phyloP scores from a whole-genome alignment of 768 basidiomycete genomes.

The Agaricus blazei region DNA sequence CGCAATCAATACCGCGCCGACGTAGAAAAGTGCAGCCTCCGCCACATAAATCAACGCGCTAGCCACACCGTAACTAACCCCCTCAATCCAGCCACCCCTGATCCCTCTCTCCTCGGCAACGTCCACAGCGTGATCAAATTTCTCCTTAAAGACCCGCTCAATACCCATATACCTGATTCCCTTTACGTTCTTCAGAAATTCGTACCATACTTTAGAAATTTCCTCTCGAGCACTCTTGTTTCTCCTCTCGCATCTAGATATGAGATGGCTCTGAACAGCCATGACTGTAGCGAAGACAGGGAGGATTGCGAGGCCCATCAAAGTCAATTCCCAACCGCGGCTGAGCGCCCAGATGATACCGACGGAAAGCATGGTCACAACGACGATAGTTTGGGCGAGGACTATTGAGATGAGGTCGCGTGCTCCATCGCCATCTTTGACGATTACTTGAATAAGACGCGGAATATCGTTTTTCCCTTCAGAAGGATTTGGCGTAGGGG shows the following conservation, averaged over 20 bases:
- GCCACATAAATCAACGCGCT: constrained; percentile 84
- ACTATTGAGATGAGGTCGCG: constrained; percentile 69
- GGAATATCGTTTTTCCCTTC: constrained; percentile 50
- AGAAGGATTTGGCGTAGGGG: not conserved
- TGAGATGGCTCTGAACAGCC: constrained; percentile 68
- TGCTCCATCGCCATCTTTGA: constrained; percentile 91
- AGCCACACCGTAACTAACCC: constrained; percentile 76
- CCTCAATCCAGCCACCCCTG: constrained; percentile 82
- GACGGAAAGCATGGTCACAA: constrained; percentile 73
- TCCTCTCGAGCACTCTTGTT: constrained; percentile 89
- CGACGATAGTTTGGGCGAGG: constrained; percentile 66
- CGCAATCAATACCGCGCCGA: constrained; percentile 81
- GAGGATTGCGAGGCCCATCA: constrained; percentile 83
- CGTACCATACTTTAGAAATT: constrained; percentile 80
- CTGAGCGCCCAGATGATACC: constrained; percentile 89
- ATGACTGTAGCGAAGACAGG: constrained; percentile 78
- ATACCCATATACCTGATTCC: constrained; percentile 87
- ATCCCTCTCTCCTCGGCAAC: constrained; percentile 63
- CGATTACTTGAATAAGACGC: constrained; percentile 64
- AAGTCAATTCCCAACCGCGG: constrained; percentile 87
- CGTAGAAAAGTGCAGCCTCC: constrained; percentile 88
- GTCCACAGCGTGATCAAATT: constrained; percentile 63
- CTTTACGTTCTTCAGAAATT: constrained; percentile 80
- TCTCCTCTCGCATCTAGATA: constrained; percentile 63
- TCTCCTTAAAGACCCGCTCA: constrained; percentile 58